Evolutionary conservation across 75 land plant species (phyloP), one percentile per base, ranked within the genome.

Genomic region (Chamaecyparis obtusa): DNA sequence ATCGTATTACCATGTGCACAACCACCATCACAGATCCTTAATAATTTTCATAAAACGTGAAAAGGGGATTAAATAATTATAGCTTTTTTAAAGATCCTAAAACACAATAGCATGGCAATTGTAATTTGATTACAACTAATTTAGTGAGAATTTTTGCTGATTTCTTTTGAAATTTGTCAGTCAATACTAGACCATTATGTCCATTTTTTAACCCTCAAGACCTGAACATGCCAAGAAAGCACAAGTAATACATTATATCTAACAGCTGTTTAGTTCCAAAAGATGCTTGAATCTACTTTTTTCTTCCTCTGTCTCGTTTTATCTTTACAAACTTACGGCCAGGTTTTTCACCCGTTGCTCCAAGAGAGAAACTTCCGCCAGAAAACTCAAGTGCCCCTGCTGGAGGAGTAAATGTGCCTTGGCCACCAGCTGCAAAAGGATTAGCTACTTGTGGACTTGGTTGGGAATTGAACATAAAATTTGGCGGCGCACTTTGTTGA

Each of bases 321-420:
- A 60, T 39, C 41, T 55, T 84, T 54, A 84, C 33, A 55, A 54
- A 54, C 85, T 55, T 84, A 14, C 85, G 64, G 36, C 41, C 37
- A 33, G 57, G 3, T 39, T 49, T 84, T 33, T 84, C 85, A 14
- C 64, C 27, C 33, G 41, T 39, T 7, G 85, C 67, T 48, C 85
- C 85, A n/a, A 84, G 64, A 55, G 85, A 84, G 27, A 84, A 84
- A 16, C 85, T 48, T 54, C 85, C 51, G 46, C 51, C 67, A 17
- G 85, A 84, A 55, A 84, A 84, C 85, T 84, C 85, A 84, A 84
- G 41, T 35, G 64, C 85, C 36, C 64, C 64, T 9, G 49, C 49
- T 81, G 33, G 5, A 46, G 83, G 49, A 44, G 30, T n/a, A 44
- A 80, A 80, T 36, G 49, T 44, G 9, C 83, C 44, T 27, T 27